Evolutionary conservation across 169 alveolate species (phyloP), one percentile per base, ranked within the genome.

Genomic region (Hepatocystis sp.): DNA sequence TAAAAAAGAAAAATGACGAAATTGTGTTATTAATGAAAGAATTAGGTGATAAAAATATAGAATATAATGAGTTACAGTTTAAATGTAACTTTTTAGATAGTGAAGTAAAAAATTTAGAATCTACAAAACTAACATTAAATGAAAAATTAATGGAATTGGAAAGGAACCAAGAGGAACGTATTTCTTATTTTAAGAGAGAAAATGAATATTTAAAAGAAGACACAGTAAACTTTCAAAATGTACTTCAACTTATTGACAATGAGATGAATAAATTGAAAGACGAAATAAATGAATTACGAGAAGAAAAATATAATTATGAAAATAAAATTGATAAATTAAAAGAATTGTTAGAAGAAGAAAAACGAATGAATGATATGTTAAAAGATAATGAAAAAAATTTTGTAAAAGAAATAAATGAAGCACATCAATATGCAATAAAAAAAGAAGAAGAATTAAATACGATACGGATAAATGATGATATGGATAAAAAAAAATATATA

Each of bases 381-480:
- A 81, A 81, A 52, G 89, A 81, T 19, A 81, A 81, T 44, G 89
- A 81, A 55, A 39, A 81, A 39, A 81, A 81, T 53, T 81, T 63
- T 63, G 63, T 81, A 36, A 52, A 63, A 49, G 89, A 81, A 63
- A 81, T 81, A 34, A 81, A 81, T 34, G 89, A 81, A 44, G 89
- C 89, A 49, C 89, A 81, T 39, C 47, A 42, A 66, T 81, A 81
- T 44, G 89, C 89, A 53, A 63, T 81, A 8, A 61, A 36, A 39
- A 81, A 81, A 23, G 84, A 81, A 19, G 84, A 63, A 49, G 84
- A 81, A 81, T 21, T 81, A 25, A 81, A 46, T 28, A 2, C 81
- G 0, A 53, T 63, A 17, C 40, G 39, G 25, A n/a, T 51, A 53
- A 36, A 47, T 65, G 28, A 51, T 65, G 84, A 81, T 51, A 23